A percentile compares a stretch with the other conserved stretches of the same genome.
Conservation (phyloP, 768 basidiomycete species). For the Tricholoma furcatifolium region DNA sequence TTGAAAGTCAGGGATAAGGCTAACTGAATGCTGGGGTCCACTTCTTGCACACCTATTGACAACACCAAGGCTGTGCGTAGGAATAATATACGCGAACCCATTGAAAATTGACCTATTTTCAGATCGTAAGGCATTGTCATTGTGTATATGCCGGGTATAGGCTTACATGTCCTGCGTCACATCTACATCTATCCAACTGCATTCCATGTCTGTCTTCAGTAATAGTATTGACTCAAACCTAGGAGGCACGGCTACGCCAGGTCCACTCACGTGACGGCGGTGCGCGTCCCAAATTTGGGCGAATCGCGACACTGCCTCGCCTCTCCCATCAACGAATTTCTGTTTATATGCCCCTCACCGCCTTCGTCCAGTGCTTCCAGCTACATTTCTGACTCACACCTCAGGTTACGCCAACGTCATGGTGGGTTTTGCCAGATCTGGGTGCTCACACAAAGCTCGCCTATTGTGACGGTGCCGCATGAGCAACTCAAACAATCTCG, state of each 20-base stretch:
- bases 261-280: slow-evolving; percentile 6
- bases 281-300: slow-evolving; percentile 1
- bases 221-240: too few species aligned
- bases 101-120: not conserved
- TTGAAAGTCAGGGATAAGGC: too few species aligned
- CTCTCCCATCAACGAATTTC: not conserved
- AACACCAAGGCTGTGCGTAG: too few species aligned
- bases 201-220: too few species aligned
- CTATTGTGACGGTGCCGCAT: not conserved
- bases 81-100: not conserved
- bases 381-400: not conserved
- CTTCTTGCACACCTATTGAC: too few species aligned
- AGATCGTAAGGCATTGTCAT: too few species aligned
- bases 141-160: too few species aligned
- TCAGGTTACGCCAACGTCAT: not conserved
- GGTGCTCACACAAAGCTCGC: not conserved
- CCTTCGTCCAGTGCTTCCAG: slow-evolving; percentile 1
- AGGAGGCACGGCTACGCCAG: not conserved
- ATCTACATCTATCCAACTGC: too few species aligned
- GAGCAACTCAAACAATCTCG: not conserved
- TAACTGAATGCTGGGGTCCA: too few species aligned
- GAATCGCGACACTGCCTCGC: slow-evolving; percentile 1
- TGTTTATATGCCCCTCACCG: slow-evolving; percentile 3
- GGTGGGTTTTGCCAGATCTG: not conserved
- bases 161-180: too few species aligned